Evolutionary conservation across 2,329 filamentous ascomycete genomes (phyloP), one percentile per base, ranked within the genome.

Genomic region (Aspergillus aculeatinus): DNA sequence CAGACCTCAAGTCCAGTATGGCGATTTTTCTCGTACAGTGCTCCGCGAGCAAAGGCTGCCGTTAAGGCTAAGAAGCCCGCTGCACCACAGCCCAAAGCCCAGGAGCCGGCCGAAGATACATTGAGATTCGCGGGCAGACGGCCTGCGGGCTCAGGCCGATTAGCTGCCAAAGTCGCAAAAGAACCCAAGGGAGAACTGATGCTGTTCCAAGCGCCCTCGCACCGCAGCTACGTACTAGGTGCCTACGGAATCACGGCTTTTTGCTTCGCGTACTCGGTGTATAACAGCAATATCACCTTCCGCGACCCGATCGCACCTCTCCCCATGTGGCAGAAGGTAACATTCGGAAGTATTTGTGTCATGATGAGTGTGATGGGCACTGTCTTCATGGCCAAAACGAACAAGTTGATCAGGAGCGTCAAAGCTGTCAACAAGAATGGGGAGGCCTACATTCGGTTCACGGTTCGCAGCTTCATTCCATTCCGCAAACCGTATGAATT

Each of bases 191-290:
- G 80, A n/a, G 76, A 80, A 1, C 86, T 88, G 7, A 74, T 84
- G 3, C 79, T 91, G 48, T 91, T 89, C 77, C 80, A 87, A 67
- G 83, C 84, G 1, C 85, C 86, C 14, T 86, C 86, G 1, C 87
- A 90, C 68, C 83, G 83, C 59, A 81, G 82, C 74, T 89, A 87
- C 72, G 81, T 88, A 63, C 70, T 84, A 65, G 83, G 84, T 50
- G 85, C 85, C 69, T 87, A 87, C 73, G 72, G 77, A 14, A 82
- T 84, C 27, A 83, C 83, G 2, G 61, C 80, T 23, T 83, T 84
- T 68, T 85, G 82, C 72, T 78, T 85, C 59, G 65, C 72, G 42
- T 85, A 82, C 67, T 79, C 82, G 2, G 74, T 77, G 51, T 78
- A 81, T 66, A 83, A 84, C 70, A 81, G 81, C 64, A 82, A 80